Conservation (phyloP, 768 basidiomycete genomes). For the Psilocybe subaeruginosa region DNA sequence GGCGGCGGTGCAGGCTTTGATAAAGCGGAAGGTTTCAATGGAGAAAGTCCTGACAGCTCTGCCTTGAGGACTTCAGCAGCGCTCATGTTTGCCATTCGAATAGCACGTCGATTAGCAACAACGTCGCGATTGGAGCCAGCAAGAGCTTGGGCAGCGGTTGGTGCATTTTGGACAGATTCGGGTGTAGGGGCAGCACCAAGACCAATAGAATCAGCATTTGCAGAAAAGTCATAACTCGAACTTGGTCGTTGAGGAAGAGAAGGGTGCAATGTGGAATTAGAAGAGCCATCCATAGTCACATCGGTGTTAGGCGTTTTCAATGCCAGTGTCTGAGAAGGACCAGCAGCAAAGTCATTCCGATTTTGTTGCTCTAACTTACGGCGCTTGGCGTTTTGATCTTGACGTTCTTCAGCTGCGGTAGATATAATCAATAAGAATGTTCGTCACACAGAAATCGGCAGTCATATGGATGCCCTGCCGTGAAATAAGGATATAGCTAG, state of each 20-base stretch:
- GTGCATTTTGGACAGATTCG: conserved; percentile 58
- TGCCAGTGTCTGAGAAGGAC: conserved; percentile 52
- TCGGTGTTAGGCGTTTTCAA: conserved; percentile 50
- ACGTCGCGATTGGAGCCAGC: conserved; percentile 89
- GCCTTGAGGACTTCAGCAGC: conserved; percentile 94
- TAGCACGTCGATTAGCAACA: conserved; percentile 86
- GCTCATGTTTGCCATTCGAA: conserved; percentile 95
- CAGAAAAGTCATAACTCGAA: conserved; percentile 69
- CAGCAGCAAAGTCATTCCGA: conserved; percentile 39
- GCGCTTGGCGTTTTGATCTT: conserved; percentile 89
- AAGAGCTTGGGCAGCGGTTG: conserved; percentile 71
- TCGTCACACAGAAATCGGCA: conserved; percentile 20
- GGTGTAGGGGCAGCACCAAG: conserved; percentile 64
- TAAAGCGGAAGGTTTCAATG: conserved; percentile 45
- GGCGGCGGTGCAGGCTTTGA: conserved; percentile 32
- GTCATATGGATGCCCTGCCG: conserved; percentile 15
- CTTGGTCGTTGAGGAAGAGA: conserved; percentile 67
- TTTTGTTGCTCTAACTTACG: conserved; percentile 67
- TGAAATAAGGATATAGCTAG: conserved; percentile 20
- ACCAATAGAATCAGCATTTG: conserved; percentile 78
- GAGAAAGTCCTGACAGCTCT: conserved; percentile 68
- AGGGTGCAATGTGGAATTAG: conserved; percentile 45
- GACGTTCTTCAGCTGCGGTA: conserved; percentile 85
- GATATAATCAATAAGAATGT: conserved; percentile 31
- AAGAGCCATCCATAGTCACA: conserved; percentile 32